Evolutionary conservation across 768 basidiomycete genomes (phyloP).

Genomic region (Rhodotorula sphaerocarpa): DNA sequence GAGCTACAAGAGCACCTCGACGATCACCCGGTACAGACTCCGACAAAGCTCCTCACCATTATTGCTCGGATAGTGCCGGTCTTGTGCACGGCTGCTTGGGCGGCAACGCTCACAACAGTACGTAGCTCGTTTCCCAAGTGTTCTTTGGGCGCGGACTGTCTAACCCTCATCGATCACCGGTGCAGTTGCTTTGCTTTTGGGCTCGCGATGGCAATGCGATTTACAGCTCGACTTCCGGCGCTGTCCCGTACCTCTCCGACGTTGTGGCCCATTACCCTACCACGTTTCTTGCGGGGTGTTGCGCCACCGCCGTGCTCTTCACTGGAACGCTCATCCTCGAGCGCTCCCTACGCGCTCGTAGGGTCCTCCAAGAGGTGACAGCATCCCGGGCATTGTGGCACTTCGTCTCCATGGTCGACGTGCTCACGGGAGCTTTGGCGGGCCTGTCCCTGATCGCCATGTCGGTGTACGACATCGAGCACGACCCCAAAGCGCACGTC

Average conservation of each 20-base stretch:
- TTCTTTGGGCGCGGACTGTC: no score
- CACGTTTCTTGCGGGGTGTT: neutral
- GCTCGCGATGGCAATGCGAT: neutral
- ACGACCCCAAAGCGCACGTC: neutral
- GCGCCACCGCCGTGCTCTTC: slow-evolving; percentile 4
- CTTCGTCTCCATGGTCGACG: neutral
- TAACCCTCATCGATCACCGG: no score
- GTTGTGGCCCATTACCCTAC: neutral
- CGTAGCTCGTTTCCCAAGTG: no score
- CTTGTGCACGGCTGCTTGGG: no score
- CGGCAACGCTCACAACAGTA: no score
- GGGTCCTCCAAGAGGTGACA: slow-evolving; percentile 23
- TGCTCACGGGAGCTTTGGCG: neutral
- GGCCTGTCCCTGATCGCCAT: neutral
- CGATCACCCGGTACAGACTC: no score
- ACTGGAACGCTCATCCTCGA: neutral
- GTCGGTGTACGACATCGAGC: neutral
- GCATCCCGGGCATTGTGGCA: slow-evolving; percentile 19
- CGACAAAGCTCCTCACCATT: no score
- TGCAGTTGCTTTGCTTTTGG: slow-evolving; percentile 11
- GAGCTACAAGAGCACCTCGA: no score
- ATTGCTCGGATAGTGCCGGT: no score
- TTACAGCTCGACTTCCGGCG: neutral
- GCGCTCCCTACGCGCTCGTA: slow-evolving; percentile 7
- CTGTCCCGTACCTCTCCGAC: slow-evolving; percentile 6